Evolutionary conservation across 805 yeast species (phyloP).

Genomic region (Metschnikowia sp.): DNA sequence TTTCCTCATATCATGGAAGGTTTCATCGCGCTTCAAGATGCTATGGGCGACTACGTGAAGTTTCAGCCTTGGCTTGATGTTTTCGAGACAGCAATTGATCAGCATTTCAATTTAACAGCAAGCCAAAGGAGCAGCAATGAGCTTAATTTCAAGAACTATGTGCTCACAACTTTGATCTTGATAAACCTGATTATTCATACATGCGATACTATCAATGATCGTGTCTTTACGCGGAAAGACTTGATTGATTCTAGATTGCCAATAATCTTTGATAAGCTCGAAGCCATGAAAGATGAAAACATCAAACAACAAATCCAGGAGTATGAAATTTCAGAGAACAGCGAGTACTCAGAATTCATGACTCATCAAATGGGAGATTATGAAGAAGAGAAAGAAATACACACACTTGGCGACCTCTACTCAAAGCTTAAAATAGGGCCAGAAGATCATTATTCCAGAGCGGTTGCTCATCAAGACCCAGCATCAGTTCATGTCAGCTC

Average conservation of each 20-base stretch:
- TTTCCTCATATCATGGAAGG: constrained; percentile 29
- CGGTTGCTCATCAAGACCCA: not conserved
- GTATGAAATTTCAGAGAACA: constrained; percentile 38
- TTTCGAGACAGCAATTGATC: constrained; percentile 34
- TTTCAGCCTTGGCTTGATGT: constrained; percentile 43
- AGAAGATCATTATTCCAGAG: not conserved
- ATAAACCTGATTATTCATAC: constrained; percentile 33
- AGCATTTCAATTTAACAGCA: constrained; percentile 19
- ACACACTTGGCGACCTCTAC: constrained; percentile 15
- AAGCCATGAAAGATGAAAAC: constrained; percentile 26
- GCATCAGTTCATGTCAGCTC: constrained; percentile 17
- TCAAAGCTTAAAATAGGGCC: constrained; percentile 13
- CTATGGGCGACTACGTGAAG: constrained; percentile 30
- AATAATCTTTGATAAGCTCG: constrained; percentile 35
- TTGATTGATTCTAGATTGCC: constrained; percentile 33
- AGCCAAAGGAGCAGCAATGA: constrained; percentile 15
- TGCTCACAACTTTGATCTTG: constrained; percentile 34
- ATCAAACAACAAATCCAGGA: constrained; percentile 36
- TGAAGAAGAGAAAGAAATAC: constrained; percentile 8
- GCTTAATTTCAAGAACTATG: constrained; percentile 28
- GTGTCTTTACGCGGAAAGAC: constrained; percentile 34
- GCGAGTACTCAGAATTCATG: constrained; percentile 30
- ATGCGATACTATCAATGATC: constrained; percentile 23
- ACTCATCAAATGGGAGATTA: constrained; percentile 7
- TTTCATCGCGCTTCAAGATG: constrained; percentile 32